These are phyloP conservation scores for Chytriomyces confervae DNA, from an alignment of 192 early-diverging fungal genomes.

Conservation along the genomic window DNA sequence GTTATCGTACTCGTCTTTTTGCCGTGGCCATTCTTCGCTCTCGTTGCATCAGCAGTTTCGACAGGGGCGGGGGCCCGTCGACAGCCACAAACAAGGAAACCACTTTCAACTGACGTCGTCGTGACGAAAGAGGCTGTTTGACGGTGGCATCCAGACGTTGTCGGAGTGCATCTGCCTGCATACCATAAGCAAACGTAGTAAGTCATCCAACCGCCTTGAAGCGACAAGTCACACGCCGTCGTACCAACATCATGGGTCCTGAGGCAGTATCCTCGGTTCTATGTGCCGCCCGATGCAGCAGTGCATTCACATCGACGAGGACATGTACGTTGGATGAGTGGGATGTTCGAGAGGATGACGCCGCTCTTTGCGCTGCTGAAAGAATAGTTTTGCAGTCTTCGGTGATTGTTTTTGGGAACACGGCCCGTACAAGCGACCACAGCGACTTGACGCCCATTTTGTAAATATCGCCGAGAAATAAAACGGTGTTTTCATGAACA, in stretches of 20 bases:
- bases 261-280: background rate
- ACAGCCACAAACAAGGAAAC: constrained; percentile 4
- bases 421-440: constrained; percentile 1
- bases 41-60: constrained; percentile 19
- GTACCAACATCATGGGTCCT: too few species aligned
- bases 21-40: background rate
- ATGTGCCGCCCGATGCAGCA: constrained; percentile 11
- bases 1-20: background rate
- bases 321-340: background rate
- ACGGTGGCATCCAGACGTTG: background rate
- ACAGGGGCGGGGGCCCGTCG: constrained; percentile 22
- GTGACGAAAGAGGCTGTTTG: background rate
- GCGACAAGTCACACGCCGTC: background rate
- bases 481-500: too few species aligned
- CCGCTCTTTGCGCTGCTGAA: too few species aligned
- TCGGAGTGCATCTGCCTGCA: background rate
- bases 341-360: background rate
- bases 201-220: background rate
- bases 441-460: constrained; percentile 34
- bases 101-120: background rate
- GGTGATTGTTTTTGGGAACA: constrained; percentile 4
- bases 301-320: constrained; percentile 6
- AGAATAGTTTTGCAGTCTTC: background rate
- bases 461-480: too few species aligned
- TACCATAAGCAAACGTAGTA: background rate